phyloP scores from a whole-genome alignment of 169 alveolate genomes.

The Plasmodium coatneyi region DNA sequence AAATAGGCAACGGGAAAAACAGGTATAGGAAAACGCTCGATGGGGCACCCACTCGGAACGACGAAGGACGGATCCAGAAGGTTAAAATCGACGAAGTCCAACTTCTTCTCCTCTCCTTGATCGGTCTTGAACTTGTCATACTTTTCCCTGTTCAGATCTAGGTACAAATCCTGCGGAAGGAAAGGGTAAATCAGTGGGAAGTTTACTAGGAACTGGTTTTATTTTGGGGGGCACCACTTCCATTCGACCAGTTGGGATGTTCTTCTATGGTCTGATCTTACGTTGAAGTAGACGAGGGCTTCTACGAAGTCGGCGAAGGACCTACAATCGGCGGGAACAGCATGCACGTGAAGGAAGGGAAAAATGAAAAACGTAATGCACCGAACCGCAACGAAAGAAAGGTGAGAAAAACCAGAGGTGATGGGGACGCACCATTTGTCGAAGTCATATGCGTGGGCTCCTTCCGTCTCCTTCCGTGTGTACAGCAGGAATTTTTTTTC shows the following conservation, averaged over 20 bases:
- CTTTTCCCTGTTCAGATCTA: constrained; percentile 35
- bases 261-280: not conserved
- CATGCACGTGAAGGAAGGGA: not conserved
- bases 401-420: not conserved
- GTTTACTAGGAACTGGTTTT: too few species aligned
- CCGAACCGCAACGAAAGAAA: not conserved
- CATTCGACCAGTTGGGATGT: not conserved
- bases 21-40: not conserved
- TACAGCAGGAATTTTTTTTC: constrained; percentile 52
- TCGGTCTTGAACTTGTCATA: constrained; percentile 21
- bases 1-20: not conserved
- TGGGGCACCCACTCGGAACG: constrained; percentile 34
- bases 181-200: not conserved
- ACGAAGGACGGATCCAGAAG: constrained; percentile 22
- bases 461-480: constrained; percentile 71
- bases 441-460: constrained; percentile 69
- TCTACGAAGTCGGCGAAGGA: constrained; percentile 62
- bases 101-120: constrained; percentile 8
- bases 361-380: not conserved
- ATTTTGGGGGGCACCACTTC: not conserved
- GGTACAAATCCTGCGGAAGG: constrained; percentile 18
- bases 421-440: constrained; percentile 50
- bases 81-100: constrained; percentile 30
- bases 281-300: constrained; percentile 8
- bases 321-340: not conserved